These are phyloP conservation scores for Beauveria asiatica DNA, from an alignment of 2,329 filamentous ascomycete species.

Conservation along the genomic window DNA sequence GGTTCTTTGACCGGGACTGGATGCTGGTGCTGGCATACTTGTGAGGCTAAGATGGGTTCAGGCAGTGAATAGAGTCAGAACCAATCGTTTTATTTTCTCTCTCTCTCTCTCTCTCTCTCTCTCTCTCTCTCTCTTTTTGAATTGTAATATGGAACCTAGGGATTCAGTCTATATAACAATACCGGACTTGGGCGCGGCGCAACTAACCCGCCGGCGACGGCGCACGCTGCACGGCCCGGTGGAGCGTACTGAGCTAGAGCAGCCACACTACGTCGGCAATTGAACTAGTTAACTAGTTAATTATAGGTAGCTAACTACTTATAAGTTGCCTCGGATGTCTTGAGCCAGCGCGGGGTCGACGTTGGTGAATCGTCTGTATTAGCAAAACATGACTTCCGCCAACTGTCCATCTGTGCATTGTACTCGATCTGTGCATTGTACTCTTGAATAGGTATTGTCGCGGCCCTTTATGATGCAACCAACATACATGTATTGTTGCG, in stretches of 20 bases:
- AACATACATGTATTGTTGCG: background rate
- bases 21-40: background rate
- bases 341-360: background rate
- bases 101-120: background rate
- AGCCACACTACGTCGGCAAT: background rate
- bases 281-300: background rate
- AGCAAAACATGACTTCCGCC: too few relatives aligned
- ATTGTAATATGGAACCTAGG: background rate
- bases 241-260: background rate
- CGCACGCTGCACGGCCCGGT: background rate
- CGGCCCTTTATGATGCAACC: background rate
- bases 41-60: background rate
- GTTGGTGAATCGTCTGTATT: too few relatives aligned
- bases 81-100: too few relatives aligned
- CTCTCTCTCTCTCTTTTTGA: too few relatives aligned
- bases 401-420: too few relatives aligned
- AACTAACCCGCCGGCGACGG: conserved; percentile 3
- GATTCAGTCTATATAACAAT: background rate
- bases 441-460: too few relatives aligned
- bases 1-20: background rate
- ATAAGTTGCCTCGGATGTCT: conserved; percentile 1
- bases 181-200: background rate
- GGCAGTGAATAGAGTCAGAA: background rate
- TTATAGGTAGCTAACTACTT: background rate
- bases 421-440: too few relatives aligned